Evolutionary conservation across 2,329 filamentous ascomycete genomes (phyloP).

Genomic region (Biscogniauxia sp.): DNA sequence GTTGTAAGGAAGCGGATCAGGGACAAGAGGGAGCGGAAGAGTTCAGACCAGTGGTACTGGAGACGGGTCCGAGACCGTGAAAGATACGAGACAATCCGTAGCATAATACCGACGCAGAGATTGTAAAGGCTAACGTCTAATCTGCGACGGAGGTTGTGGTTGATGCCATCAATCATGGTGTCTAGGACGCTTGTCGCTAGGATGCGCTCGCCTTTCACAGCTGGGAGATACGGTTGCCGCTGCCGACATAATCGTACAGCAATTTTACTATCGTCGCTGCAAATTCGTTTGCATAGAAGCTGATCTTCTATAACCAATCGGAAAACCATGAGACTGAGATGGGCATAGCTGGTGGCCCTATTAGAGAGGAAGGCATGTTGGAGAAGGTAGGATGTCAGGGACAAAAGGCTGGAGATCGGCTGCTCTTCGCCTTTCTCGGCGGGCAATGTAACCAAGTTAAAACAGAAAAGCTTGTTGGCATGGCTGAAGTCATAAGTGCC

Average conservation of each 20-base stretch:
- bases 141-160: conserved; percentile 84
- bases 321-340: conserved; percentile 80
- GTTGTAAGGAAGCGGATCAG: conserved; percentile 88
- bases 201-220: conserved; percentile 69
- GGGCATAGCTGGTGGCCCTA: conserved; percentile 77
- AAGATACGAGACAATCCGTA: conserved; percentile 80
- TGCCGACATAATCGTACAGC: conserved; percentile 84
- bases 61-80: conserved; percentile 79
- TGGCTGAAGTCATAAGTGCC: conserved; percentile 91
- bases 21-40: conserved; percentile 85
- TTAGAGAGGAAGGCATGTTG: conserved; percentile 87
- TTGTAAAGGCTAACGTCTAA: conserved; percentile 85
- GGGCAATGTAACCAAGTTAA: conserved; percentile 68
- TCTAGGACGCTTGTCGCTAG: conserved; percentile 78
- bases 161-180: conserved; percentile 84
- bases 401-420: conserved; percentile 79
- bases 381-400: conserved; percentile 85
- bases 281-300: conserved; percentile 77
- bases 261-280: conserved; percentile 71
- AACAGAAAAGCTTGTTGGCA: conserved; percentile 93
- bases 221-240: conserved; percentile 78
- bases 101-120: conserved; percentile 75
- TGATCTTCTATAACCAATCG: conserved; percentile 86
- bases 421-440: conserved; percentile 66
- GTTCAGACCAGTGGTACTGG: conserved; percentile 89